Conservation (phyloP, 202 grass and related monocot genomes). For the Cymbopogon flexuosus region DNA sequence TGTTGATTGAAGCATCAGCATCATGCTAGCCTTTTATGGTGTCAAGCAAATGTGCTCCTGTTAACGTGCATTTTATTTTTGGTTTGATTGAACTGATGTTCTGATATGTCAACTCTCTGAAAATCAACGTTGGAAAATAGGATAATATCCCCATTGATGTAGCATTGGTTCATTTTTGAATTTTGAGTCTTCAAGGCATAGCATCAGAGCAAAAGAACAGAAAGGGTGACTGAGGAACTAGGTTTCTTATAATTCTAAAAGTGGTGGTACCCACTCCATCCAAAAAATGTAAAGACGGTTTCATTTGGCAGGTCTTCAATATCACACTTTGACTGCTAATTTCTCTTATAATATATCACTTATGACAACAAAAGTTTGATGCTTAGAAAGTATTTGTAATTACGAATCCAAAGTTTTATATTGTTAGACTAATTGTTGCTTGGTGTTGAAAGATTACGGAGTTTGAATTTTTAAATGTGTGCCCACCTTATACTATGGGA, state of each 20-base stretch:
- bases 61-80: not conserved
- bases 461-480: not conserved
- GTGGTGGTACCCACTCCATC: not conserved
- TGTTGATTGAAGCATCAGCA: not conserved
- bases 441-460: not conserved
- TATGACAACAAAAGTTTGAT: not conserved
- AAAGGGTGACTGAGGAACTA: not conserved
- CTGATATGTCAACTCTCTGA: not conserved
- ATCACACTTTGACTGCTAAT: not conserved
- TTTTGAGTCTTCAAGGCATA: not conserved
- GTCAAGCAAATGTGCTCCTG: not conserved
- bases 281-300: not conserved
- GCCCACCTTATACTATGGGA: not conserved
- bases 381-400: not conserved
- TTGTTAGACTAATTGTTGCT: not conserved
- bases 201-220: constrained; percentile 3
- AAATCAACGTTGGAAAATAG: not conserved
- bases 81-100: not conserved
- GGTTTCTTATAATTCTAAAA: constrained; percentile 15
- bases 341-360: not conserved
- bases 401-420: not conserved
- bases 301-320: not conserved
- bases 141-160: not conserved
- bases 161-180: not conserved
- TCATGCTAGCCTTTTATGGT: not conserved